Evolutionary conservation across 2,329 filamentous ascomycete species (phyloP), one percentile per base, ranked within the genome.

Genomic region (Beauveria australis): DNA sequence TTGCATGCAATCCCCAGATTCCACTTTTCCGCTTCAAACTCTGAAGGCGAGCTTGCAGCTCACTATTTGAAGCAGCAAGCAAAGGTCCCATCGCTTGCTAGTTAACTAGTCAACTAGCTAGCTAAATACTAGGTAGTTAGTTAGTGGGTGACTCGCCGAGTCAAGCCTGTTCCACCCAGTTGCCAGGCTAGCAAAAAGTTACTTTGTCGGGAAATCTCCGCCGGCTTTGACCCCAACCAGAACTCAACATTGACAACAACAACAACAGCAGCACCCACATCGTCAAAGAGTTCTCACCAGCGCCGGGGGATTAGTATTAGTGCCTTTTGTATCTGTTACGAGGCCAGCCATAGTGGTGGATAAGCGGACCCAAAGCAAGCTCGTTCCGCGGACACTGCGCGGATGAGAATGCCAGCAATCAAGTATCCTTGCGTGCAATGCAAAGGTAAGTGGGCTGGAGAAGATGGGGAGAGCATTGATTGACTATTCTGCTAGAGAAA

Each of bases 351-450:
- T 30, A 28, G 22, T 18, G 3, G 16, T 30, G 16, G 18, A 59
- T 37, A 49, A 59, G 57, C 28, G 19, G 48, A 44, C 18, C 19
- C 4, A 12, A n/a, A 55, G n/a, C 18, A 33, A 47, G 0, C 26
- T 37, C 19, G 41, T 40, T n/a, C 48, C 49, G 12, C 37, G 22
- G 37, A n/a, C 22, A 37, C 30, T 4, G 37, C n/a, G 37, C 19
- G 28, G 43, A 28, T 52, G 30, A 54, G 24, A 54, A 67, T 67
- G 66, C 65, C 65, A 55, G 63, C 65, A n/a, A 60, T 61, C 48
- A 67, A 64, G 53, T 63, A 61, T 30, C 66, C 66, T 14, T 68
- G 66, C 58, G 47, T 62, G 46, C 63, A 66, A 62, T 68, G 66
- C 61, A 67, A 66, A 66, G 65, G 66, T 68, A 57, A 40, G 63